A percentile compares a stretch with the other conserved stretches of the same genome.
Evolutionary conservation across 2,329 filamentous ascomycete species (phyloP).

Genomic region (Xylaria sp.): DNA sequence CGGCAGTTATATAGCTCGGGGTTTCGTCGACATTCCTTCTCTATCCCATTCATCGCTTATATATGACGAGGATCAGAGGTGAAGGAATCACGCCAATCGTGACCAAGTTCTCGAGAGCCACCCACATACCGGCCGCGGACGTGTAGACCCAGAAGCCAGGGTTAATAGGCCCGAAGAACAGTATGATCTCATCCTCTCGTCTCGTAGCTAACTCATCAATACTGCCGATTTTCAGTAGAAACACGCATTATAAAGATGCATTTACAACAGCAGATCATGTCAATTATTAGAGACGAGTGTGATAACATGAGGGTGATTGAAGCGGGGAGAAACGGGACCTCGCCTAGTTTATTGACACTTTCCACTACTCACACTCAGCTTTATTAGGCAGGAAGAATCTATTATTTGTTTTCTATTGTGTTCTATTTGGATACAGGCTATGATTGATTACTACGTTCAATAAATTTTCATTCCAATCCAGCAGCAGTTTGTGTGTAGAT

Average conservation of each 20-base stretch:
- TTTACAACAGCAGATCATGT: background rate
- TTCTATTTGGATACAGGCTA: background rate
- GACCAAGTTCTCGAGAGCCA: background rate
- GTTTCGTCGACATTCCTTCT: background rate
- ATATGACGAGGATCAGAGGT: background rate
- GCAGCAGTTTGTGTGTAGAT: background rate
- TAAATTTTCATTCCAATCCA: background rate
- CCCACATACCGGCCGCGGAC: background rate
- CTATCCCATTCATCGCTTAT: background rate
- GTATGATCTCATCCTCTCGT: constrained; percentile 1
- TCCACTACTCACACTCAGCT: background rate
- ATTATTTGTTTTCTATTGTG: background rate
- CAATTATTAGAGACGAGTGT: background rate
- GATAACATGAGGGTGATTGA: background rate
- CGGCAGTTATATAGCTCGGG: background rate
- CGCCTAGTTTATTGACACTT: background rate
- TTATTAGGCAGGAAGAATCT: background rate
- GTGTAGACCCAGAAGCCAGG: constrained; percentile 8
- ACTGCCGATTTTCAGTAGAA: background rate
- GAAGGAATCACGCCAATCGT: background rate
- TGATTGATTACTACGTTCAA: background rate
- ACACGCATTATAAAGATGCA: background rate
- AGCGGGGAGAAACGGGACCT: background rate
- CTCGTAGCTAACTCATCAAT: background rate
- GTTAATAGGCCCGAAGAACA: constrained; percentile 26